A percentile compares a stretch with the other conserved stretches of the same genome.
phyloP scores from a whole-genome alignment of 1,284 basidiomycete species.

The Ceratobasidium sp. region DNA sequence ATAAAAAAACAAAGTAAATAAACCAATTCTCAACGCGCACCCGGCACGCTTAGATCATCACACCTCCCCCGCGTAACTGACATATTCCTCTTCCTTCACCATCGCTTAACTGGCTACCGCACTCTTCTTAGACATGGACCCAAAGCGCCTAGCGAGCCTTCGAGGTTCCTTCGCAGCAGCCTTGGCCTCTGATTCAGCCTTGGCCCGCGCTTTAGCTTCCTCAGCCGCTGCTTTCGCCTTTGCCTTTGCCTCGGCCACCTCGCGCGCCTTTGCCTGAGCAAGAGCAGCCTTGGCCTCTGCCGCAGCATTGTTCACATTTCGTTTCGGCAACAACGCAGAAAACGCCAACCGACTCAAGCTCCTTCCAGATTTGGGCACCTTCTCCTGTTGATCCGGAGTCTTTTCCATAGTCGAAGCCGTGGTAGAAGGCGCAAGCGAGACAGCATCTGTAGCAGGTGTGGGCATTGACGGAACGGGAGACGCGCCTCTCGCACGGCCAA shows the following conservation, averaged over 20 bases:
- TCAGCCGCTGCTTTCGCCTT: conserved; percentile 30
- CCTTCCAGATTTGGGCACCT: conserved; percentile 1
- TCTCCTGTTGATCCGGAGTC: not conserved
- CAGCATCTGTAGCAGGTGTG: not conserved
- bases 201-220: conserved; percentile 26
- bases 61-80: not conserved
- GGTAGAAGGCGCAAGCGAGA: conserved; percentile 7
- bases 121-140: conserved; percentile 24
- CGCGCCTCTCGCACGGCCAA: not conserved
- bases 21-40: not conserved
- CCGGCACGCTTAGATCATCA: not conserved
- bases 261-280: conserved; percentile 19
- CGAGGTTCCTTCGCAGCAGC: conserved; percentile 28
- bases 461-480: conserved; percentile 23
- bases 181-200: conserved; percentile 22
- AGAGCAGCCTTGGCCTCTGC: conserved; percentile 35
- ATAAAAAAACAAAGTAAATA: not conserved
- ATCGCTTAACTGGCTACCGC: not conserved
- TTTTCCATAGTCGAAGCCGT: not conserved
- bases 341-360: conserved; percentile 36
- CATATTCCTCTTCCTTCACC: too few relatives aligned
- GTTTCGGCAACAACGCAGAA: conserved; percentile 28
- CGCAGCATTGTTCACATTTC: conserved; percentile 6
- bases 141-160: conserved; percentile 10
- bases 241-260: conserved; percentile 27